Evolutionary conservation across 345 rosid genomes (phyloP).

Genomic region (Sonneratia alba): DNA sequence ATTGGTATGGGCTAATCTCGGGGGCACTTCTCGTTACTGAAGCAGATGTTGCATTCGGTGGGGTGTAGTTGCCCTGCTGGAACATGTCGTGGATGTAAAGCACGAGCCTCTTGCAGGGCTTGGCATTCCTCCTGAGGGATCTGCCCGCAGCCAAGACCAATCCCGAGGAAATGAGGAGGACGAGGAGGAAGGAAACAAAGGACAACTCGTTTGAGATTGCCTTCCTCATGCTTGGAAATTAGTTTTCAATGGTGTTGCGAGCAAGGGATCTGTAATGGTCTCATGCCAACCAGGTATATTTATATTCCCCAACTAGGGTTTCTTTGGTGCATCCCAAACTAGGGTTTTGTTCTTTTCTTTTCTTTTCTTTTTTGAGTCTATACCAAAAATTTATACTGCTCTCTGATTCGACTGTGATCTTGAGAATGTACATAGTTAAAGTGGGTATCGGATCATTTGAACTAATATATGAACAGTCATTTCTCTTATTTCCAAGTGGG

Average conservation of each 20-base stretch:
- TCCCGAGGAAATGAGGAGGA: conserved; percentile 14
- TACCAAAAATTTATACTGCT: too few relatives aligned
- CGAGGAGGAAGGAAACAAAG: conserved; percentile 15
- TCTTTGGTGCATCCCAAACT: not conserved
- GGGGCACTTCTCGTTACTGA: conserved; percentile 26
- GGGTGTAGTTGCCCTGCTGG: conserved; percentile 26
- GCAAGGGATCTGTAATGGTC: not conserved
- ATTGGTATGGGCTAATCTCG: conserved; percentile 25
- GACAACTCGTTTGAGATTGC: not conserved
- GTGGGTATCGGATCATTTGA: too few relatives aligned
- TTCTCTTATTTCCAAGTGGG: too few relatives aligned
- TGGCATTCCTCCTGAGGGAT: conserved; percentile 12
- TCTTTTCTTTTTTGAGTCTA: too few relatives aligned
- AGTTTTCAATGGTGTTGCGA: not conserved
- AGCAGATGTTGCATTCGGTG: conserved; percentile 44
- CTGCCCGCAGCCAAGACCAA: conserved; percentile 18
- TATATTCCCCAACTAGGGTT: not conserved
- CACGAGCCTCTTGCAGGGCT: conserved; percentile 46
- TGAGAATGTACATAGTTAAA: too few relatives aligned
- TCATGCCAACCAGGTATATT: not conserved
- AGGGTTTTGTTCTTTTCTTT: too few relatives aligned
- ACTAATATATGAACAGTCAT: too few relatives aligned
- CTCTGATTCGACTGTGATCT: too few relatives aligned
- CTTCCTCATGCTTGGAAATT: not conserved
- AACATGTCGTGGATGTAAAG: conserved; percentile 53